A percentile compares a stretch with the other conserved stretches of the same genome.
Evolutionary conservation across 768 basidiomycete genomes (phyloP).

Genomic region (Mycena latifolia): DNA sequence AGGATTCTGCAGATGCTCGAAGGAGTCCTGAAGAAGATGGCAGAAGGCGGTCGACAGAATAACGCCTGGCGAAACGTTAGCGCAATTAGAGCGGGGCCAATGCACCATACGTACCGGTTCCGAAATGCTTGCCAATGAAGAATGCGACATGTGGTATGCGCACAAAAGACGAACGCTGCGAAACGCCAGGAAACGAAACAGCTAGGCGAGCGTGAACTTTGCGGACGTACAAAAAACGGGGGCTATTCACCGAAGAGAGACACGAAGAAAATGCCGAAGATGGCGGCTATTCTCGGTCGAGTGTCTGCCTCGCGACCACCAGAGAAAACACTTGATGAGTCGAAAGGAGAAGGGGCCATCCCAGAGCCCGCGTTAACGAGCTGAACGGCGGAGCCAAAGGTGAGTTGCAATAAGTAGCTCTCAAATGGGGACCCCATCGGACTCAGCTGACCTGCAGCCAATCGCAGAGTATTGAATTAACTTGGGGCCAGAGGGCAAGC

Average conservation of each 20-base stretch:
- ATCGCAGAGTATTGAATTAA: neutral
- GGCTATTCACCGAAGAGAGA: conserved; percentile 70
- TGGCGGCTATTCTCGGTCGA: conserved; percentile 44
- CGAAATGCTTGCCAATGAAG: conserved; percentile 91
- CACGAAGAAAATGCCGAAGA: conserved; percentile 66
- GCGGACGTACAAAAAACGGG: conserved; percentile 4
- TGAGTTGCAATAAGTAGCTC: neutral
- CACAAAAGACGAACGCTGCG: conserved; percentile 63
- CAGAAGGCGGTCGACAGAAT: conserved; percentile 88
- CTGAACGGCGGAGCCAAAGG: neutral
- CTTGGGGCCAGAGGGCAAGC: neutral
- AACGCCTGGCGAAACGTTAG: conserved; percentile 61
- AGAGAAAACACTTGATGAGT: neutral
- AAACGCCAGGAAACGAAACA: conserved; percentile 79
- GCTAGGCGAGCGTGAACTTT: conserved; percentile 50
- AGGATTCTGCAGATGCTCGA: conserved; percentile 65
- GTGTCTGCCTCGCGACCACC: neutral
- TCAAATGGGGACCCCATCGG: conserved; percentile 20
- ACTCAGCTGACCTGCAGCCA: conserved; percentile 11
- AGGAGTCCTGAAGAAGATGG: conserved; percentile 84
- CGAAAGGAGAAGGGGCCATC: conserved; percentile 13
- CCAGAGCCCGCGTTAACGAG: neutral
- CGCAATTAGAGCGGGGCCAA: neutral
- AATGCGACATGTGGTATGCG: conserved; percentile 78
- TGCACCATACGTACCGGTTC: conserved; percentile 64